Base-by-base conservation (phyloP, 495 filamentous ascomycete species). In the Darksidea phi region DNA sequence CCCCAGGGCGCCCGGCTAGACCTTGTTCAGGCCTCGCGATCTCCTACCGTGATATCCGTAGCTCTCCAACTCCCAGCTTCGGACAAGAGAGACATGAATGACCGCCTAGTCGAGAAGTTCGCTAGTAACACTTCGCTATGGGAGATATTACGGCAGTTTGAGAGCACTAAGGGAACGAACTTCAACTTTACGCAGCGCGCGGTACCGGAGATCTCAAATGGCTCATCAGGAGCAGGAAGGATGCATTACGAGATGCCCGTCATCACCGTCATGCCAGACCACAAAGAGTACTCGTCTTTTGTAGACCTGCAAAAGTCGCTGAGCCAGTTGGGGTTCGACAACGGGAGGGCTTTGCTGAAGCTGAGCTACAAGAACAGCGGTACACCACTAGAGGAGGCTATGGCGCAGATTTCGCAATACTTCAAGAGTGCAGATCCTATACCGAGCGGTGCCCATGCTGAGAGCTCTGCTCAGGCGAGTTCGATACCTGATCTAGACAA, bases 1-100 rank as follows among this genome's bases (percentile, higher is more conserved):
- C 78, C 79, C 6, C 82, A 90, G 15, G 94, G 94, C 26, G 92
- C 94, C 24, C 96, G 95, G 66, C 81, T 98, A 20, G 91, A 98
- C 66, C 87, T 97, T 47, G 86, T 96, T n/a, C 83, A 87, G 60
- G 80, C 84, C 53, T 93, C 90, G 26, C 86, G 84, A 48, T 91
- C 90, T 0, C 87, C 92, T 1, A 85, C 90, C 11, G 85, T 88
- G 28, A 85, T 98, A 53, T 88, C 86, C 21, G 86, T 97, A 21
- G 91, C 89, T 5, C 78, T 98, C 18, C 89, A 95, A 69, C 77
- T 95, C 12, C 87, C 88, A 24, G 79, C 84, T 23, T 80, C 80
- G 4, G 88, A 89, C 69, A 81, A 81, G 5, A 84, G 79, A 5
- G 88, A 89, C 69, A 80, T 80, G 5, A 84, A 79, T 57, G 78